Base-by-base conservation (phyloP, 352 stramenopile species). In the Phytopythium kandeliae region DNA sequence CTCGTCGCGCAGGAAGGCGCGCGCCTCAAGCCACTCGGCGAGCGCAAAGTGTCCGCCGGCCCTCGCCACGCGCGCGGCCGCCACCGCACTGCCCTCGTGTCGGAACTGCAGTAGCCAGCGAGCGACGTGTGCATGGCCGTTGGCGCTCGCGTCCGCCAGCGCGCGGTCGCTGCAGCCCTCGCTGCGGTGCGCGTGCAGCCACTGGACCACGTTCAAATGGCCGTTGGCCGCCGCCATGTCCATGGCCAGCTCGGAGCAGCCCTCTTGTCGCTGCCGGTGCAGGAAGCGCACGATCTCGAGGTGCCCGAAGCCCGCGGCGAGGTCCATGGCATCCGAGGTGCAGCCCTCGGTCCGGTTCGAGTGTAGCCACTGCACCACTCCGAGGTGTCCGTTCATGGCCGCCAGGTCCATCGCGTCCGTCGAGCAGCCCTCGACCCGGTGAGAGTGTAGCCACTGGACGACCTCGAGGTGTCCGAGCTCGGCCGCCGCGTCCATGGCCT, bases 321-420 rank as follows among this genome's bases (percentile, higher is more conserved):
- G 72, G 48, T 84, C 71, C 70, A 86, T 85, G 3, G 72, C 75
- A 48, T 83, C 72, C n/a, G 67, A 81, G 22, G 70, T 81, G 60
- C 75, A 86, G 38, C 75, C 75, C 54, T 85, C 72, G 3, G 28
- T 11, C 0, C 75, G 60, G 53, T 85, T 60, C 3, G 42, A n/a
- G 41, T 85, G 70, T 36, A 91, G 58, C 62, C 74, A 86, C 22
- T 76, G 50, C 21, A 89, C 67, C 5, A 91, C 61, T 1, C 72
- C 46, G 9, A 85, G 40, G 50, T 85, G 75, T 12, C n/a, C n/a
- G n/a, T n/a, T n/a, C n/a, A n/a, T n/a, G n/a, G n/a, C n/a, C n/a
- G n/a, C n/a, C n/a, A n/a, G n/a, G n/a, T n/a, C n/a, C n/a, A n/a
- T n/a, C n/a, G n/a, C n/a, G n/a, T n/a, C n/a, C n/a, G n/a, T n/a